These are phyloP conservation scores for Butyriboletus loyo DNA, from an alignment of 768 basidiomycete species.

Conservation along the genomic window DNA sequence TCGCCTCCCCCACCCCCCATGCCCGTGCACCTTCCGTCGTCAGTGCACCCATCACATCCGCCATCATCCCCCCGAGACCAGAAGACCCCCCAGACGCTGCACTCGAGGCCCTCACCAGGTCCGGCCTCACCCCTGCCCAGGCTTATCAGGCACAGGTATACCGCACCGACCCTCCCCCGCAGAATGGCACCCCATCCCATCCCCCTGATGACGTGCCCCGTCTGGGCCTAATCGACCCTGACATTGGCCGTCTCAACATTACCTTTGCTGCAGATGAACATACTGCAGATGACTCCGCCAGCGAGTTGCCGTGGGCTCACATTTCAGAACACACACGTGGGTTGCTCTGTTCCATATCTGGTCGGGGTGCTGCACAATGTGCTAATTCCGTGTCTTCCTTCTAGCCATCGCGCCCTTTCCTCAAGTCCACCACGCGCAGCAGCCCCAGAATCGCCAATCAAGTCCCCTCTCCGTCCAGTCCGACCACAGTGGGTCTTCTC, in stretches of 20 bases:
- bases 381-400: slow-evolving; percentile 22
- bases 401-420: slow-evolving; percentile 26
- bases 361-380: slow-evolving; percentile 24
- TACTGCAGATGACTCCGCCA: slow-evolving; percentile 41
- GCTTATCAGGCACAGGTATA: slow-evolving; percentile 79
- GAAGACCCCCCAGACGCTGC: slow-evolving; percentile 49
- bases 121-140: slow-evolving; percentile 71
- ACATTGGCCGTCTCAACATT: slow-evolving; percentile 56
- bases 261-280: slow-evolving; percentile 44
- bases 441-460: slow-evolving; percentile 27
- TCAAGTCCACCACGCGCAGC: slow-evolving; percentile 24
- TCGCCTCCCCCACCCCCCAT: slow-evolving; percentile 41
- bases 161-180: slow-evolving; percentile 40
- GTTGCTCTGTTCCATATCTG: slow-evolving; percentile 32
- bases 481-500: slow-evolving; percentile 34
- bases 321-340: slow-evolving; percentile 41
- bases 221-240: slow-evolving; percentile 48
- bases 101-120: slow-evolving; percentile 42
- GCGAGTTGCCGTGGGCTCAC: slow-evolving; percentile 58
- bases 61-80: slow-evolving; percentile 44
- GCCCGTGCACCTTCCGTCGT: slow-evolving; percentile 51
- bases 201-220: slow-evolving; percentile 34
- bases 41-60: slow-evolving; percentile 40
- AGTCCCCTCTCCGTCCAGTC: slow-evolving; percentile 42
- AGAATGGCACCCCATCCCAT: slow-evolving; percentile 28